These are phyloP conservation scores for Alternaria atra DNA, from an alignment of 2,329 filamentous ascomycete species.

Conservation along the genomic window DNA sequence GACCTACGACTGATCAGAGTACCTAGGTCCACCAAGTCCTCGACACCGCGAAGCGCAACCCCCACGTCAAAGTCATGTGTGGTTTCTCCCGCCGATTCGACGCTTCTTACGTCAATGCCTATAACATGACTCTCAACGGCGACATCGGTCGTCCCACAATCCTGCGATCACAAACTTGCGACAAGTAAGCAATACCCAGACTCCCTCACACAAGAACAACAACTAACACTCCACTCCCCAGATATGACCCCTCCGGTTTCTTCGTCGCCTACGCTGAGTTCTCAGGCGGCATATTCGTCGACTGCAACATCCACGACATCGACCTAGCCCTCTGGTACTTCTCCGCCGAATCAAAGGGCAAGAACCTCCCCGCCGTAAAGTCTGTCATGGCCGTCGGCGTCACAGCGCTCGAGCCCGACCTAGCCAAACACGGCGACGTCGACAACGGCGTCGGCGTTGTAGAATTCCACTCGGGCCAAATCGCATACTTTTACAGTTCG, in stretches of 20 bases:
- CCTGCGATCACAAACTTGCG: slow-evolving; percentile 72
- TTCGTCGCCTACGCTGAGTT: slow-evolving; percentile 73
- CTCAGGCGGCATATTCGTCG: slow-evolving; percentile 74
- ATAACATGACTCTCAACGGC: slow-evolving; percentile 61
- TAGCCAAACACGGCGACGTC: slow-evolving; percentile 66
- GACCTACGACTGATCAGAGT: neutral
- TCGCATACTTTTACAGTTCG: slow-evolving; percentile 70
- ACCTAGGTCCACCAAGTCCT: slow-evolving; percentile 67
- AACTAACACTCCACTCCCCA: neutral
- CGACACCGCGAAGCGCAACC: slow-evolving; percentile 63
- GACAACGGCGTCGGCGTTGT: slow-evolving; percentile 72
- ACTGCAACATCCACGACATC: slow-evolving; percentile 76
- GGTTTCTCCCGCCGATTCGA: slow-evolving; percentile 74
- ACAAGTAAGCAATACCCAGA: slow-evolving; percentile 55
- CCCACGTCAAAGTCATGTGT: slow-evolving; percentile 71
- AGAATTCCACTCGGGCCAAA: slow-evolving; percentile 70
- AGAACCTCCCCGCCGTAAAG: slow-evolving; percentile 58
- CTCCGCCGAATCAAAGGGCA: slow-evolving; percentile 28
- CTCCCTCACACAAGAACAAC: neutral
- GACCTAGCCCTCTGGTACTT: slow-evolving; percentile 72
- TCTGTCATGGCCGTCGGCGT: slow-evolving; percentile 65
- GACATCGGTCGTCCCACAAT: slow-evolving; percentile 68
- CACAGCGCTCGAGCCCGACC: slow-evolving; percentile 66
- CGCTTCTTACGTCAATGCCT: slow-evolving; percentile 69
- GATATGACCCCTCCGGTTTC: slow-evolving; percentile 69